phyloP scores from a whole-genome alignment of 2,329 filamentous ascomycete species.

The Colletotrichum sidae region DNA sequence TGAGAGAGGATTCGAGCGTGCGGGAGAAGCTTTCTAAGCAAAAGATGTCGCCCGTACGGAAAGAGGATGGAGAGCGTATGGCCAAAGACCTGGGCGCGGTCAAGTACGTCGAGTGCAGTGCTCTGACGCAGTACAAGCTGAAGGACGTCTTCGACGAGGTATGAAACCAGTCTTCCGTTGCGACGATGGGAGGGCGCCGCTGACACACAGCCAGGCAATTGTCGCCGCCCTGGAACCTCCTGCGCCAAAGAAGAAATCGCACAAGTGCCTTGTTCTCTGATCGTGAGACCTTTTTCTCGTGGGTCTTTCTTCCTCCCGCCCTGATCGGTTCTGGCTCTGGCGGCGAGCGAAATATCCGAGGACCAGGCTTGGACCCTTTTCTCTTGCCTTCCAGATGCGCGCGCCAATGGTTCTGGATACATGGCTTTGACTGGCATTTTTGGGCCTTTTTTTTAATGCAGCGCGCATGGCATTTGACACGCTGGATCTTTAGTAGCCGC shows the following conservation, averaged over 20 bases:
- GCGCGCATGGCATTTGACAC: conserved; percentile 37
- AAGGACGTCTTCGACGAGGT: conserved; percentile 99
- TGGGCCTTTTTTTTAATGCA: conserved; percentile 33
- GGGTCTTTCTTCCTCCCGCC: conserved; percentile 33
- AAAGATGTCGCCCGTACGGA: conserved; percentile 93
- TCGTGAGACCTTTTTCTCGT: conserved; percentile 7
- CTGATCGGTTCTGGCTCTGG: conserved; percentile 26
- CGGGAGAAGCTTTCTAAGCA: conserved; percentile 93
- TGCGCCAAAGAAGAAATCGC: conserved; percentile 79
- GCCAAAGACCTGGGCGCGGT: conserved; percentile 97
- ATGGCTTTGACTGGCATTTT: conserved; percentile 35
- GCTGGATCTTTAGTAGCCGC: conserved; percentile 33
- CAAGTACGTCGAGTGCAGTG: conserved; percentile 99
- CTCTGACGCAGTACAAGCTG: conserved; percentile 96
- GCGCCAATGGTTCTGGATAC: conserved; percentile 31
- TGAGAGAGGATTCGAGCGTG: conserved; percentile 88
- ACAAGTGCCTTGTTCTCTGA: conserved; percentile 78
- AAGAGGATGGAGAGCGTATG: conserved; percentile 95
- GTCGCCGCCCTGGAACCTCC: conserved; percentile 94
- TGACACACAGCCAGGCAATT: conserved; percentile 75
- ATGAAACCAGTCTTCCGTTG: conserved; percentile 46
- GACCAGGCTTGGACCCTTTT: conserved; percentile 35
- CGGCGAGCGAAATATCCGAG: conserved; percentile 35
- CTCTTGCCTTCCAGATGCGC: conserved; percentile 33
- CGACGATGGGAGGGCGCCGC: conserved; percentile 2